Conservation (phyloP, 306 rosid species). For the Fragaria ananassa region DNA sequence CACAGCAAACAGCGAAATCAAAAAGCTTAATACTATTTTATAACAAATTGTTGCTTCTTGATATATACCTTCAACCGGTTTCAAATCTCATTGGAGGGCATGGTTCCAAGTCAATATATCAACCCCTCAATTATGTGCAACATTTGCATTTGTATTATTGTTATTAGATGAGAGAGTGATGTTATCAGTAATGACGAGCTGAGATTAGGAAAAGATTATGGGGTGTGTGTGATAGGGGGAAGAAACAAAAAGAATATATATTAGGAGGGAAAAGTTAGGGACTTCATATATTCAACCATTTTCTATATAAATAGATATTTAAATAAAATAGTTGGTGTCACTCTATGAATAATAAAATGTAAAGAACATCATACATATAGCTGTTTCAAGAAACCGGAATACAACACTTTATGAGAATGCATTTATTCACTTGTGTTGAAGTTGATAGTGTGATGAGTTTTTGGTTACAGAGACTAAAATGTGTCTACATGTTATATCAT, state of each 20-base stretch:
- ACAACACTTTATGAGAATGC: no score
- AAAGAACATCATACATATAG: no score
- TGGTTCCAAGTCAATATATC: not conserved
- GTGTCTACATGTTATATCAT: no score
- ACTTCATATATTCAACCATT: not conserved
- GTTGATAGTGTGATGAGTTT: no score
- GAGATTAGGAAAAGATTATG: not conserved
- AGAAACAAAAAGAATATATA: not conserved
- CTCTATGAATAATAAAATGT: no score
- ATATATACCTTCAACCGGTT: slow-evolving; percentile 3
- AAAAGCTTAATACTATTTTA: not conserved
- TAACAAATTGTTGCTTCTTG: not conserved
- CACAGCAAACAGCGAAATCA: slow-evolving; percentile 27
- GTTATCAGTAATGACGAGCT: not conserved
- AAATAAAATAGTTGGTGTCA: no score
- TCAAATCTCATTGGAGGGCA: not conserved
- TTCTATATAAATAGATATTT: no score
- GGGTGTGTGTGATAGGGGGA: not conserved
- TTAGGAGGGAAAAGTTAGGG: not conserved
- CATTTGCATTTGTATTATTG: not conserved
- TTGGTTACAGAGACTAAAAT: no score
- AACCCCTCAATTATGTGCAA: not conserved
- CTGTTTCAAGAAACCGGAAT: no score
- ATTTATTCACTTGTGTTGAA: no score
- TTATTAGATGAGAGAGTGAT: slow-evolving; percentile 1